These are phyloP conservation scores for Clitocybe nebularis DNA, from an alignment of 1,284 basidiomycete species.

Conservation along the genomic window DNA sequence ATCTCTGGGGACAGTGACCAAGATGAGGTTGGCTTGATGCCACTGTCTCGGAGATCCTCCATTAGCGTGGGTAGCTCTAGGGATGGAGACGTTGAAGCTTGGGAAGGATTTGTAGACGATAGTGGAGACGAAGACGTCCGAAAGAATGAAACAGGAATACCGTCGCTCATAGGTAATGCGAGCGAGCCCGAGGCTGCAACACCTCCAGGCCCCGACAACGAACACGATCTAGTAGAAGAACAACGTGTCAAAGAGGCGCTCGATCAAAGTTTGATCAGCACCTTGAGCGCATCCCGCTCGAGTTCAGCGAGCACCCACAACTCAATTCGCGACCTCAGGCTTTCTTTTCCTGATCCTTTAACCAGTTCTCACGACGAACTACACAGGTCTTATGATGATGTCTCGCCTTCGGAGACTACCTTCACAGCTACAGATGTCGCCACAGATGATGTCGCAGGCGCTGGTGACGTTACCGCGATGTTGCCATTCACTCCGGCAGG, in stretches of 20 bases:
- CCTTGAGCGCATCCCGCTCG: conserved; percentile 65
- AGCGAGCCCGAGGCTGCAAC: conserved; percentile 21
- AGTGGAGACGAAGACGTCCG: conserved; percentile 41
- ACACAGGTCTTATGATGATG: conserved; percentile 48
- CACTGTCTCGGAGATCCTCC: conserved; percentile 63
- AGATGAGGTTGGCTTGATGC: conserved; percentile 45
- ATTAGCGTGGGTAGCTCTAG: conserved; percentile 61
- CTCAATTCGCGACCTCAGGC: conserved; percentile 63
- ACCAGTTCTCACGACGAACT: conserved; percentile 59
- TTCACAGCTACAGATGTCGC: conserved; percentile 17
- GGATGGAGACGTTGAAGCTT: conserved; percentile 63
- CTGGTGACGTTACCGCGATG: conserved; percentile 14
- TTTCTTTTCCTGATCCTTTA: conserved; percentile 76
- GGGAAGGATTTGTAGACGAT: conserved; percentile 70
- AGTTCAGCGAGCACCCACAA: conserved; percentile 51
- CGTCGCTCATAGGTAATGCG: conserved; percentile 25
- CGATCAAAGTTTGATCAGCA: conserved; percentile 76
- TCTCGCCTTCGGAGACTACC: conserved; percentile 32
- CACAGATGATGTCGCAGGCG: conserved; percentile 18
- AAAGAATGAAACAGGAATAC: conserved; percentile 26
- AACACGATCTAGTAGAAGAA: conserved; percentile 48
- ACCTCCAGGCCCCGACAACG: conserved; percentile 21
- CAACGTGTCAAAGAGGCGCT: conserved; percentile 63
- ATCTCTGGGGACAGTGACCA: conserved; percentile 57
- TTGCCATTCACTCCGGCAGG: conserved; percentile 18